Evolutionary conservation across 2,329 filamentous ascomycete species (phyloP).

Genomic region (Fusarium setosum): DNA sequence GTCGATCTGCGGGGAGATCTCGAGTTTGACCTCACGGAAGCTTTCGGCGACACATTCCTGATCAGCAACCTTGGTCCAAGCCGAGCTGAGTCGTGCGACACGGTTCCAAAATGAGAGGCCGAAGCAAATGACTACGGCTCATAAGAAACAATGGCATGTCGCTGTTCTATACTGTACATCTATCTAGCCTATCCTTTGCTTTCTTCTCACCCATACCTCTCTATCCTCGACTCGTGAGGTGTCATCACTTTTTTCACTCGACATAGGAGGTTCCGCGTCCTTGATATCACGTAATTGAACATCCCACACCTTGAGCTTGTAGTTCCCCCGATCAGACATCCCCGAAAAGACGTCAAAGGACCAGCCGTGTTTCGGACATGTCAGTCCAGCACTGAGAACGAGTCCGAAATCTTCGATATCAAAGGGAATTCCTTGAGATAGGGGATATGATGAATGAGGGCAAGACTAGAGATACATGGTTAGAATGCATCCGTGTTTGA

Average conservation of each 20-base stretch:
- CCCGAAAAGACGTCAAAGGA: slow-evolving; percentile 77
- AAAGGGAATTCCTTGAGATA: slow-evolving; percentile 71
- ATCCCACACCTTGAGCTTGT: slow-evolving; percentile 73
- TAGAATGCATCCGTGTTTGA: background rate
- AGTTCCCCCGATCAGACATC: slow-evolving; percentile 69
- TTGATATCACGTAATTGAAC: slow-evolving; percentile 60
- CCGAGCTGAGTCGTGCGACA: too few species aligned
- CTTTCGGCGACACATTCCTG: too few species aligned
- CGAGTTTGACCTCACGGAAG: too few species aligned
- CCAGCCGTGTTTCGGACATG: slow-evolving; percentile 78
- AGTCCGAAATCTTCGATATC: slow-evolving; percentile 81
- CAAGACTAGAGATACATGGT: slow-evolving; percentile 62
- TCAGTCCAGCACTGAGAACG: slow-evolving; percentile 69
- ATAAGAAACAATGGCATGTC: too few species aligned
- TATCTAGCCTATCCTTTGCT: slow-evolving; percentile 50
- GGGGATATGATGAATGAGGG: slow-evolving; percentile 74
- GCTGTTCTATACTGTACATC: too few species aligned
- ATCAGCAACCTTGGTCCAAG: too few species aligned
- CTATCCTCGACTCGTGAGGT: slow-evolving; percentile 25
- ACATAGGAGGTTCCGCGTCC: rapidly evolving
- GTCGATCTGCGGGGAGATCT: too few species aligned
- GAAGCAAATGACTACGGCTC: too few species aligned
- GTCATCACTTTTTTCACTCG: background rate
- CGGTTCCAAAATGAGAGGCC: too few species aligned
- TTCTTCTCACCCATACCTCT: slow-evolving; percentile 58